Evolutionary conservation across 164 flowering plant species (phyloP).

Genomic region (Vitis rupestris): DNA sequence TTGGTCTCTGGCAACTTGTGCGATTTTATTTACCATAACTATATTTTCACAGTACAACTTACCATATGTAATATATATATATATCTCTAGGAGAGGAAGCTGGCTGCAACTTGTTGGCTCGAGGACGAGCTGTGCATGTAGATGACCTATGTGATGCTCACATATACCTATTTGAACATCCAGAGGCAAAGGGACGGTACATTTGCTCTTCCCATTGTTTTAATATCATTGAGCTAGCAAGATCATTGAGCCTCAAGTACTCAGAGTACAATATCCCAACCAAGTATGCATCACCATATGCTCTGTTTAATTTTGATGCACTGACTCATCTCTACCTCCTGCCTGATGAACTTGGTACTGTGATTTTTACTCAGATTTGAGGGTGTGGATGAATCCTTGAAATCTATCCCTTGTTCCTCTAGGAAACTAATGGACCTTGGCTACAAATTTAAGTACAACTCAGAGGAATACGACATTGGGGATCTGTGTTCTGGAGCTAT

Average conservation of each 20-base stretch:
- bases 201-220: conserved; percentile 16
- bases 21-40: too few species aligned
- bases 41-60: too few species aligned
- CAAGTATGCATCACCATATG: not conserved
- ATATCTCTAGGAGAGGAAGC: conserved; percentile 9
- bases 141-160: conserved; percentile 24
- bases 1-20: too few species aligned
- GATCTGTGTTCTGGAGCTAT: not conserved
- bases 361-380: conserved; percentile 1
- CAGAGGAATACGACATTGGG: not conserved
- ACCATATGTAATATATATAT: not conserved
- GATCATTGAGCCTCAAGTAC: conserved; percentile 8
- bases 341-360: not conserved
- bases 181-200: conserved; percentile 24
- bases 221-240: conserved; percentile 12
- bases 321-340: not conserved
- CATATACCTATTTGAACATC: conserved; percentile 20
- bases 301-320: not conserved
- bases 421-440: conserved; percentile 5
- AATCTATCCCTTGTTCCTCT: not conserved
- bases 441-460: not conserved
- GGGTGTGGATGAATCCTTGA: conserved; percentile 2
- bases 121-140: conserved; percentile 11
- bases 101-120: not conserved
- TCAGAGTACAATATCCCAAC: conserved; percentile 14